Evolutionary conservation across 768 basidiomycete genomes (phyloP), one percentile per base, ranked within the genome.

Genomic region (Podaxis rugospora): DNA sequence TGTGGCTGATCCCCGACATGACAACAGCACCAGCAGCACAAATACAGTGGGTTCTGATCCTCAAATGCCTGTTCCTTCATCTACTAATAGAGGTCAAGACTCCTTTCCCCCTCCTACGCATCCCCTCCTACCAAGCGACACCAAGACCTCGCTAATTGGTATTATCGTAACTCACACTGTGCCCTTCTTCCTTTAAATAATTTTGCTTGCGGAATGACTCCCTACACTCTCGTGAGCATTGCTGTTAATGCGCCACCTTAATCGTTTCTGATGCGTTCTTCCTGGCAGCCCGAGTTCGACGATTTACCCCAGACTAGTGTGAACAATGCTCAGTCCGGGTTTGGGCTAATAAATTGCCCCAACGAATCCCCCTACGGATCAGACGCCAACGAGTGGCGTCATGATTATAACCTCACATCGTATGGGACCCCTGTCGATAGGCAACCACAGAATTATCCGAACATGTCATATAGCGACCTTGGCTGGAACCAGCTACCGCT

Each of bases 11-110:
- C 59, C 63, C 64, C 56, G 63, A 61, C 63, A 57, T 64, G 57
- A 47, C 66, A 63, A 63, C 67, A 59, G 60, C 64, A 55, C 63
- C 63, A 56, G 66, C 59, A 27, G 28, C 59, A 49, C 59, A 49
- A 49, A 54, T 61, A 55, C 52, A 55, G 59, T 55, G 44, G 47
- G 59, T 55, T 51, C 52, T 36, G 50, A 51, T 14, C 25, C 27
- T 46, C 23, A 35, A 49, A 51, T 51, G 47, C 40, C 25, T 35
- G 28, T 49, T 37, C 39, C 27, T 16, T 49, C 52, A 6, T 13
- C n/a, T 37, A 50, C 59, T 61, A 25, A 61, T 55, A 61, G 35
- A 35, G 40, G 44, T 46, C 52, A 11, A 61, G 59, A 25, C 28
- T 54, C 5, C 53, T 54, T 39, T 39, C 59, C 35, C 53, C 52